Percentiles rank a stretch among this genome's conserved stretches.
phyloP scores from a whole-genome alignment of 2,329 filamentous ascomycete genomes.

The Penicillium decumbens region DNA sequence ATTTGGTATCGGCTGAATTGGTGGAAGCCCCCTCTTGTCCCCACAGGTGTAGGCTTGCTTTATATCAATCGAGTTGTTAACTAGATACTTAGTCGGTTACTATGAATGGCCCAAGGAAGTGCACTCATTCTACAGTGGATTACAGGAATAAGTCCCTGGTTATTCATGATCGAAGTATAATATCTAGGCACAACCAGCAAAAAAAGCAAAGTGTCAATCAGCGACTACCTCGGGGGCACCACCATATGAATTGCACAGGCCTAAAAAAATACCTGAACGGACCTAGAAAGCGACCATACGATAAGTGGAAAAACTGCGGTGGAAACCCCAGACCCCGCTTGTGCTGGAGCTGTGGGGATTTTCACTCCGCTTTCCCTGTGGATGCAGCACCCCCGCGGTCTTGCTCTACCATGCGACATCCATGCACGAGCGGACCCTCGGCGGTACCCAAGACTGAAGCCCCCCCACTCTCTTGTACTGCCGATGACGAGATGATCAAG shows the following conservation, averaged over 20 bases:
- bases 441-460: background rate
- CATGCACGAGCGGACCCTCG: slow-evolving; percentile 4
- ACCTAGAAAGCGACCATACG: slow-evolving; percentile 5
- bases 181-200: background rate
- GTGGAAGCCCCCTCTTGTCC: slow-evolving; percentile 1
- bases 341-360: slow-evolving; percentile 14
- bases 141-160: background rate
- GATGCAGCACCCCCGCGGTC: slow-evolving; percentile 2
- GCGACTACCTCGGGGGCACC: background rate
- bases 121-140: background rate
- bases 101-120: background rate
- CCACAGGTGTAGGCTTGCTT: slow-evolving; percentile 10
- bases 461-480: slow-evolving; percentile 8
- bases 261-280: background rate
- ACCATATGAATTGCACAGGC: background rate
- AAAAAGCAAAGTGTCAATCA: background rate
- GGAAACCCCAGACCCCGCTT: slow-evolving; percentile 10
- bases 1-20: slow-evolving; percentile 15
- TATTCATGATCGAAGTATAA: background rate
- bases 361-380: slow-evolving; percentile 11
- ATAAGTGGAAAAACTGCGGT: slow-evolving; percentile 23
- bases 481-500: slow-evolving; percentile 9
- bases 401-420: slow-evolving; percentile 3
- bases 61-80: background rate
- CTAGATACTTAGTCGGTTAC: slow-evolving; percentile 2